A percentile compares a stretch with the other conserved stretches of the same genome.
phyloP scores from a whole-genome alignment of 2,329 filamentous ascomycete genomes.

The Alternaria infectoria region DNA sequence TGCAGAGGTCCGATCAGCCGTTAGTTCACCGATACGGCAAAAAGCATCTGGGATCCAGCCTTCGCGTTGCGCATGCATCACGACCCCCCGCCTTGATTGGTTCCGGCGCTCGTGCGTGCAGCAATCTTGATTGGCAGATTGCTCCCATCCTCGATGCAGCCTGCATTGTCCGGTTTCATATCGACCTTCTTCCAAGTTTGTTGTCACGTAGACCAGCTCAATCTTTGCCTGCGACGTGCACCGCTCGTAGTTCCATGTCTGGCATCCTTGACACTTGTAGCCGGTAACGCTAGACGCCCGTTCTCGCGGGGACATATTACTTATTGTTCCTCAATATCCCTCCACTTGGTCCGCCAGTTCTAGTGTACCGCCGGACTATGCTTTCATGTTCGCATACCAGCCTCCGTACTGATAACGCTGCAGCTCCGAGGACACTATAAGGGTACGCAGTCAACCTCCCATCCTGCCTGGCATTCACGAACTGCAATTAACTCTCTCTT shows the following conservation, averaged over 20 bases:
- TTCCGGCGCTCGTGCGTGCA: slow-evolving; percentile 13
- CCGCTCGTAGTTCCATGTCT: slow-evolving; percentile 25
- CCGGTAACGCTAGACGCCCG: slow-evolving; percentile 21
- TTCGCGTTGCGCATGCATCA: slow-evolving; percentile 28
- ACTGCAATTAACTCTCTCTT: slow-evolving; percentile 11
- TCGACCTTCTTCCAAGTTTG: slow-evolving; percentile 45
- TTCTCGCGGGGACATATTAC: slow-evolving; percentile 16
- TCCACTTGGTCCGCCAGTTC: slow-evolving; percentile 11
- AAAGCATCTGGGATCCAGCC: slow-evolving; percentile 33
- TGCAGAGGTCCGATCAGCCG: slow-evolving; percentile 30
- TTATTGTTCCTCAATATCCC: slow-evolving; percentile 20
- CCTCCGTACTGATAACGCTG: slow-evolving; percentile 23
- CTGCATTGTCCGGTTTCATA: slow-evolving; percentile 38
- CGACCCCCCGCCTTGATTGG: slow-evolving; percentile 30
- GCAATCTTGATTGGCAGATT: slow-evolving; percentile 36
- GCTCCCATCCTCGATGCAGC: slow-evolving; percentile 23
- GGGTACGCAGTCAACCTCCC: slow-evolving; percentile 17
- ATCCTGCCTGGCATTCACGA: slow-evolving; percentile 16
- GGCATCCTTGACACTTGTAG: slow-evolving; percentile 20
- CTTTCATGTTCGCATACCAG: slow-evolving; percentile 16
- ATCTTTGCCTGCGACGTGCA: slow-evolving; percentile 27
- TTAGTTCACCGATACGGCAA: slow-evolving; percentile 31
- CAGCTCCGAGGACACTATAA: slow-evolving; percentile 11
- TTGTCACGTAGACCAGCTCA: slow-evolving; percentile 30
- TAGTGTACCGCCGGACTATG: slow-evolving; percentile 18